A percentile compares a stretch with the other conserved stretches of the same genome.
Conservation (phyloP, 805 yeast species). For the Yamadazyma insecticola region DNA sequence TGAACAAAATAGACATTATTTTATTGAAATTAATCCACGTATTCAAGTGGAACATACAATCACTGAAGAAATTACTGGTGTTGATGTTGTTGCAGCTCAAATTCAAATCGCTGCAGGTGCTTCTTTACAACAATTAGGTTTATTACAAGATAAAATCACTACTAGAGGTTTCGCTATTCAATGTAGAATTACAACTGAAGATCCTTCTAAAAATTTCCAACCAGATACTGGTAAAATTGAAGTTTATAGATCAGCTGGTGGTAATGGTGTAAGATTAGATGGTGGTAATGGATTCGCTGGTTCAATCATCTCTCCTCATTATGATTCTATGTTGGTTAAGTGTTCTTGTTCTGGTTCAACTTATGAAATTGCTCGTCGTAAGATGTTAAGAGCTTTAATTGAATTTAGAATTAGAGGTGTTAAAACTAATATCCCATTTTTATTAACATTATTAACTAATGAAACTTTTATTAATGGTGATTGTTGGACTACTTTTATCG, state of each 20-base stretch:
- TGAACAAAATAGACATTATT: slow-evolving; percentile 88
- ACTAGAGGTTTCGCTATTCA: slow-evolving; percentile 98
- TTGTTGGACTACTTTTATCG: slow-evolving; percentile 98
- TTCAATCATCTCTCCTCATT: slow-evolving; percentile 92
- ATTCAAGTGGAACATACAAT: slow-evolving; percentile 98
- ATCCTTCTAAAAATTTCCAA: slow-evolving; percentile 92
- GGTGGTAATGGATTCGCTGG: slow-evolving; percentile 99
- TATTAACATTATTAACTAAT: slow-evolving; percentile 85
- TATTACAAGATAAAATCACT: slow-evolving; percentile 90
- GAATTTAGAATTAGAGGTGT: slow-evolving; percentile 99
- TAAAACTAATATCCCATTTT: slow-evolving; percentile 95
- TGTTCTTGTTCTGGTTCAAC: slow-evolving; percentile 97
- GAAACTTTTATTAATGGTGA: slow-evolving; percentile 79
- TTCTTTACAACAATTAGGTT: slow-evolving; percentile 81
- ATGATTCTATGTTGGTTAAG: slow-evolving; percentile 97
- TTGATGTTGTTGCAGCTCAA: slow-evolving; percentile 96
- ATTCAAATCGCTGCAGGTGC: slow-evolving; percentile 99
- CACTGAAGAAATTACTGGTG: slow-evolving; percentile 98
- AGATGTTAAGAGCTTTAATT: slow-evolving; percentile 94
- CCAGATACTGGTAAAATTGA: slow-evolving; percentile 98
- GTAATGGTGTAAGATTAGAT: slow-evolving; percentile 97
- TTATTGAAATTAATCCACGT: slow-evolving; percentile 97
- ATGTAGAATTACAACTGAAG: slow-evolving; percentile 98
- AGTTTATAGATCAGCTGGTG: slow-evolving; percentile 97
- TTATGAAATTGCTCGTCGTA: slow-evolving; percentile 93